Base-by-base conservation (phyloP, 768 basidiomycete genomes). In the Pluteus cervinus region DNA sequence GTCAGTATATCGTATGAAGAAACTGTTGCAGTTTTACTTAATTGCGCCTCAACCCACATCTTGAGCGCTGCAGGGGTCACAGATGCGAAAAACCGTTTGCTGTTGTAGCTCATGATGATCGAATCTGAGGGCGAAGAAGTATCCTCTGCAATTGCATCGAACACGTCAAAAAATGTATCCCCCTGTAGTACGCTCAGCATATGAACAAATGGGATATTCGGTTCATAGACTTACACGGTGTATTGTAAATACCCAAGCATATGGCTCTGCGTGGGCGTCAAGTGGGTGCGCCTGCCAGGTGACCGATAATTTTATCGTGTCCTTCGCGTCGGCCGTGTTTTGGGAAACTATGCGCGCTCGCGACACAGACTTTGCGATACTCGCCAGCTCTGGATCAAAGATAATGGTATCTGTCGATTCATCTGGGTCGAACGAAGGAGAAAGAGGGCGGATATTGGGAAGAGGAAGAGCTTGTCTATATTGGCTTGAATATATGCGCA, bases 281-380 rank as follows among this genome's bases (percentile, higher is more conserved):
- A 64, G 54, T 4, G 86, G 85, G 58, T 87, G 85, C 4, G 73
- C 73, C 23, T 62, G 63, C 83, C 84, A 87, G 33, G 61, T 68
- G 9, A 87, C 76, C 25, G 58, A 68, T 29, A 87, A 57, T 14
- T 57, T 57, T 12, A 86, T 68, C 16, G 61, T 61, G 16, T 67
- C 68, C 1, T 45, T 47, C 11, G 40, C 42, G 22, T 42, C 51
- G 57, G 21, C 48, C 40, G 35, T 43, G 53, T 46, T 36, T 30
- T 46, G 46, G 31, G 47, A 37, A 29, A 45, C 46, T 5, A 48
- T 37, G 24, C 53, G 47, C 4, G 55, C 45, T 22, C 57, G 46
- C 20, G 52, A 35, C 47, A 48, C 44, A 28, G 57, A 42, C 33
- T 64, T 61, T 0, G 71, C 75, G 29, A 86, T 79, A 23, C 55